phyloP scores from a whole-genome alignment of 352 stramenopile genomes.

The Phytophthora megakarya region DNA sequence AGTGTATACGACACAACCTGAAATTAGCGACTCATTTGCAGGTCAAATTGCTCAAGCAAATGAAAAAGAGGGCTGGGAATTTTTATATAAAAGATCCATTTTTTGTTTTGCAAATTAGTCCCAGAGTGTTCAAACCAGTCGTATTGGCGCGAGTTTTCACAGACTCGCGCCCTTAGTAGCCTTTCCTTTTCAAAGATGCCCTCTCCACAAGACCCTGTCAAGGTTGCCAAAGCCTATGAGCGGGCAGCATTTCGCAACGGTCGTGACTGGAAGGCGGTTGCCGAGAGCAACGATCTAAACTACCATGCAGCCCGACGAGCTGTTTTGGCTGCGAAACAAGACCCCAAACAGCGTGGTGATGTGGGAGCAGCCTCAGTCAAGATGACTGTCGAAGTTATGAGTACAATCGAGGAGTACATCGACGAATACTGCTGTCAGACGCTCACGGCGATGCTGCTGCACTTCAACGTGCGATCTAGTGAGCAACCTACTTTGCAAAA shows the following conservation, averaged over 20 bases:
- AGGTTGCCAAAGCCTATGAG: neutral
- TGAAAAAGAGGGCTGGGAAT: too few relatives aligned
- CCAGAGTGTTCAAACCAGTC: too few relatives aligned
- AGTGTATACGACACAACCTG: too few relatives aligned
- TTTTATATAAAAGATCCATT: too few relatives aligned
- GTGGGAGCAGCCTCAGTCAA: slow-evolving; percentile 7
- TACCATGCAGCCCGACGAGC: neutral
- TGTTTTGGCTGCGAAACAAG: neutral
- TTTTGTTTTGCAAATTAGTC: too few relatives aligned
- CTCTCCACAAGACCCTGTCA: neutral
- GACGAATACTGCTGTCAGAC: slow-evolving; percentile 23
- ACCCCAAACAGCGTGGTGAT: slow-evolving; percentile 1
- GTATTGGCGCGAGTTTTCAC: neutral
- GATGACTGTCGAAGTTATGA: slow-evolving; percentile 27
- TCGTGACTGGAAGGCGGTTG: slow-evolving; percentile 2
- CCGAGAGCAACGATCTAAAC: neutral
- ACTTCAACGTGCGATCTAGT: neutral
- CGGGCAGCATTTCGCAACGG: slow-evolving; percentile 1
- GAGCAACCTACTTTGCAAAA: slow-evolving; percentile 3
- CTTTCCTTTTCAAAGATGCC: slow-evolving; percentile 7
- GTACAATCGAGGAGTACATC: slow-evolving; percentile 19
- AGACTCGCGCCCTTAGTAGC: too few relatives aligned
- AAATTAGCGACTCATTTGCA: too few relatives aligned
- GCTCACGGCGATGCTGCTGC: slow-evolving; percentile 3
- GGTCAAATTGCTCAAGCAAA: too few relatives aligned